Base-by-base conservation (phyloP, 257 asterid species). In the Lycium ferocissimum region DNA sequence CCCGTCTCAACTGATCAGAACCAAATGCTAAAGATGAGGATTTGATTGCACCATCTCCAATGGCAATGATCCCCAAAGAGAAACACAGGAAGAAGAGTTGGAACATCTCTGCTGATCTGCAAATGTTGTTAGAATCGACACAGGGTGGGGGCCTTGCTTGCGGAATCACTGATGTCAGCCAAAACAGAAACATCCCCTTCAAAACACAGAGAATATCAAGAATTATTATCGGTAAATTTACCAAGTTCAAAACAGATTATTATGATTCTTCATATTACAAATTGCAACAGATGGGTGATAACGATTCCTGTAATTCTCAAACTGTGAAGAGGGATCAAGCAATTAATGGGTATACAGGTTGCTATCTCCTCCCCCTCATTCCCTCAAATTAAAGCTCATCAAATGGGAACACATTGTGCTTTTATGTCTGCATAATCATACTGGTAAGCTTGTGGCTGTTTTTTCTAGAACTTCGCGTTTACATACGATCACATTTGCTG, bases 21-120 rank as follows among this genome's bases (percentile, higher is more conserved):
- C 97, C 97, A 13, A 94, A 94, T 18, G 95, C 94, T 65, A 93
- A 83, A 51, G 92, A 90, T 43, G 91, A 88, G 2, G 97, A 85
- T 73, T 94, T 73, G 18, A 91, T 88, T 7, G 94, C 96, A 14
- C 97, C 97, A 3, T 92, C 90, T 79, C 98, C 98, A 6, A 92
- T 86, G 0, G 98, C 90, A 59, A 94, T 89, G 22, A 93, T 88
- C 8, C 87, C 97, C 2, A 93, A 82, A 1, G 94, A 84, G 5
- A 88, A 38, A 38, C 88, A 91, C 13, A 94, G 86, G 54, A 86
- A 86, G 20, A 85, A 3, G 26, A 88, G 47, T 85, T 94, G 98
- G 78, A 83, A 56, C 66, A 72, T 15, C 7, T 91, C 87, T 0
- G 97, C 84, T 26, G 91, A 76, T 84, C 33, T 62, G 81, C 96